Percentiles rank a stretch among this genome's conserved stretches.
Conservation (phyloP, 2,329 filamentous ascomycete species). For the Whalleya microplaca region DNA sequence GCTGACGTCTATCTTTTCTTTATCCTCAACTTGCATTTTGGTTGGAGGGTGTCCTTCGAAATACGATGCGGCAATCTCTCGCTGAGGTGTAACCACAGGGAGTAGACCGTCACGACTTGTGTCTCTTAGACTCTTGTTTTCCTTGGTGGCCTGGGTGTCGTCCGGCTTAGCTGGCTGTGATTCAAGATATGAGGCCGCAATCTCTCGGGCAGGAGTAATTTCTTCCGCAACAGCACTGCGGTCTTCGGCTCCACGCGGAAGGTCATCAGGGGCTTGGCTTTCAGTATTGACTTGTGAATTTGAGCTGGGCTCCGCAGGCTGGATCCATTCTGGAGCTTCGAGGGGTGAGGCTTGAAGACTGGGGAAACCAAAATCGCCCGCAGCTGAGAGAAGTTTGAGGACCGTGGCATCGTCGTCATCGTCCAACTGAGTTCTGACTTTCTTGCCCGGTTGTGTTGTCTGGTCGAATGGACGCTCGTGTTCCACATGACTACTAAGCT, state of each 20-base stretch:
- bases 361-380: conserved; percentile 28
- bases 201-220: conserved; percentile 20
- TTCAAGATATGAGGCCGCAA: conserved; percentile 26
- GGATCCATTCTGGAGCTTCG: conserved; percentile 4
- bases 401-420: conserved; percentile 29
- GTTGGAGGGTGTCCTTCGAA: conserved; percentile 13
- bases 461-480: conserved; percentile 45
- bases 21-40: conserved; percentile 5
- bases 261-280: neutral
- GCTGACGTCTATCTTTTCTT: neutral
- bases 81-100: conserved; percentile 18
- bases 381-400: conserved; percentile 32
- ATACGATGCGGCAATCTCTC: conserved; percentile 24
- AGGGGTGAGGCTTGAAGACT: conserved; percentile 17
- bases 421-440: conserved; percentile 35
- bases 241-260: neutral
- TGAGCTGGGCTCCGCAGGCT: neutral
- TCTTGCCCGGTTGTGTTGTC: conserved; percentile 41
- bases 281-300: too few relatives aligned
- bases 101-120: conserved; percentile 13
- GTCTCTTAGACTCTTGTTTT: neutral
- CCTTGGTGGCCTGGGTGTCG: neutral
- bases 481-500: conserved; percentile 39
- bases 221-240: neutral
- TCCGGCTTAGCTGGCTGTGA: conserved; percentile 6